These are phyloP conservation scores for Chlorella sp. DNA, from an alignment of 139 green algal species.

Conservation along the genomic window DNA sequence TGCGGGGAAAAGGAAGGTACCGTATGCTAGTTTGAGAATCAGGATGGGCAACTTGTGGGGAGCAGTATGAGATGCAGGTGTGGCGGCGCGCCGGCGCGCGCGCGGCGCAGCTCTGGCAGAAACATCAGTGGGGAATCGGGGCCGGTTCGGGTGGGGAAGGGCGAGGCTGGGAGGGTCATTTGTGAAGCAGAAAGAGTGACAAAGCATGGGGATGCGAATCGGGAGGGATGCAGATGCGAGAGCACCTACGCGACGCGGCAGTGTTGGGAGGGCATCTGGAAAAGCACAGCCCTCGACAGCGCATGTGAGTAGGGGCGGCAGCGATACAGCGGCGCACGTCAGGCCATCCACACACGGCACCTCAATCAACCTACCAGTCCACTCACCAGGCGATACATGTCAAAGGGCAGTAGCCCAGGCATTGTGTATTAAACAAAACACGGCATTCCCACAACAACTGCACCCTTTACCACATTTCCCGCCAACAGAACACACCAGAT, in stretches of 20 bases:
- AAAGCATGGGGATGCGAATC: too few relatives aligned
- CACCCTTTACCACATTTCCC: too few relatives aligned
- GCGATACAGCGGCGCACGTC: background rate
- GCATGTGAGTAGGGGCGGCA: background rate
- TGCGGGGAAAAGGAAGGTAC: background rate
- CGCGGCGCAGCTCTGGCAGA: conserved; percentile 81
- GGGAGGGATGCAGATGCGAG: background rate
- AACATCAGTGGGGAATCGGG: conserved; percentile 32
- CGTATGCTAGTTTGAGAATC: background rate
- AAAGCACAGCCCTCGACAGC: background rate
- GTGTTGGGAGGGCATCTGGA: too few relatives aligned
- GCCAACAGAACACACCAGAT: too few relatives aligned
- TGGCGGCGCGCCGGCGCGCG: conserved; percentile 56
- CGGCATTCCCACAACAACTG: too few relatives aligned
- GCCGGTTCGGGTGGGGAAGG: too few relatives aligned
- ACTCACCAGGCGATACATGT: conserved; percentile 50
- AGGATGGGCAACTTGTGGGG: background rate
- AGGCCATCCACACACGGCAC: background rate
- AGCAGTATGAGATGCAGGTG: conserved; percentile 53
- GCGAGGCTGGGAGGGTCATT: too few relatives aligned
- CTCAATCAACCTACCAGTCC: background rate
- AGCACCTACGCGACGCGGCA: too few relatives aligned
- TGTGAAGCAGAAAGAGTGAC: background rate
- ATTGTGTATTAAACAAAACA: too few relatives aligned
- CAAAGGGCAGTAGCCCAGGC: conserved; percentile 46